phyloP scores from a whole-genome alignment of 352 stramenopile genomes.

The Phytophthora europaea region DNA sequence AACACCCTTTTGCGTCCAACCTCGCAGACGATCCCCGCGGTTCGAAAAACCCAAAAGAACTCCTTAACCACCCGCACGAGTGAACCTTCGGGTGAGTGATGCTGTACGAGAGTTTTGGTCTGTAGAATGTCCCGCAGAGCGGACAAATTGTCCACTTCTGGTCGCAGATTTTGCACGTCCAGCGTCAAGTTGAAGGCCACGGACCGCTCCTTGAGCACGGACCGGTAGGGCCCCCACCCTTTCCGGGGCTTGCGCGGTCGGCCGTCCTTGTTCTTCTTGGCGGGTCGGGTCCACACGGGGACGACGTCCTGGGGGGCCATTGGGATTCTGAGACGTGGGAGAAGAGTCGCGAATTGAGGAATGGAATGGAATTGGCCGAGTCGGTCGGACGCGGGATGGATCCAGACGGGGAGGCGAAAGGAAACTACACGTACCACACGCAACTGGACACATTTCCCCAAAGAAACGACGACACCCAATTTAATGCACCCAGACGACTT shows the following conservation, averaged over 20 bases:
- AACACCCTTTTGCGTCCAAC: constrained; percentile 2
- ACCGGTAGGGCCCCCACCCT: constrained; percentile 43
- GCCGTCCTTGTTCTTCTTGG: constrained; percentile 4
- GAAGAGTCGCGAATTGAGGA: neutral
- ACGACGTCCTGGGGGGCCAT: neutral
- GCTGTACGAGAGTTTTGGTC: neutral
- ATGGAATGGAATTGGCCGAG: neutral
- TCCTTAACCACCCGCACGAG: neutral
- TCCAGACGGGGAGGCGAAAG: neutral
- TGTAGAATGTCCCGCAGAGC: constrained; percentile 3
- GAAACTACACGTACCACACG: neutral
- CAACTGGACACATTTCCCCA: neutral
- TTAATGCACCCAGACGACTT: neutral
- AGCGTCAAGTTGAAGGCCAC: constrained; percentile 28
- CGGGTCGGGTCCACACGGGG: neutral
- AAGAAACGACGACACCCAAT: neutral
- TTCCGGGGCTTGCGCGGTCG: neutral
- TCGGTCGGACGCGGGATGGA: neutral
- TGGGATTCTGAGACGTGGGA: neutral
- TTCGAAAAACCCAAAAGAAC: neutral
- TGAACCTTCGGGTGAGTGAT: neutral
- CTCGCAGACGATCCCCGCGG: neutral
- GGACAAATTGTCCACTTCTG: constrained; percentile 46
- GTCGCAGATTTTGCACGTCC: constrained; percentile 37
- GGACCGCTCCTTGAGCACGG: constrained; percentile 39